Conservation (phyloP, 1,284 basidiomycete genomes). For the Cryptococcus maquisensis region DNA sequence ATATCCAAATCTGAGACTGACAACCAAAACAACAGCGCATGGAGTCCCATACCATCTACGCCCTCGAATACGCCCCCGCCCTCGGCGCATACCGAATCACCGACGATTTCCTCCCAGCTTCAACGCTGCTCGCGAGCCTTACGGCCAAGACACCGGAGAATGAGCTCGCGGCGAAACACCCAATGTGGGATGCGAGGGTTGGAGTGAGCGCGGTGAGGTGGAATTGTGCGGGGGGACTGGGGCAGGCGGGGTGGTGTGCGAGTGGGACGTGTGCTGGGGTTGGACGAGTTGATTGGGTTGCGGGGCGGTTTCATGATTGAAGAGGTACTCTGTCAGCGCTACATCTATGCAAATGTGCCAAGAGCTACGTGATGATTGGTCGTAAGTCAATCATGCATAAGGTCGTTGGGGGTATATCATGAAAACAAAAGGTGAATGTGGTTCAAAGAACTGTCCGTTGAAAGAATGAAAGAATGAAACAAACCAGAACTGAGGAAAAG, state of each 20-base stretch:
- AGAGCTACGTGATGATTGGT: background rate
- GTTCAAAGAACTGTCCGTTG: background rate
- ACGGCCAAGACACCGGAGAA: background rate
- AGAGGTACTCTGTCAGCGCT: background rate
- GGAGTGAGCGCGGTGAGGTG: constrained; percentile 71
- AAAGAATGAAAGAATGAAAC: background rate
- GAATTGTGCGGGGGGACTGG: constrained; percentile 70
- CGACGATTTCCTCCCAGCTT: constrained; percentile 70
- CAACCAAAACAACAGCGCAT: constrained; percentile 56
- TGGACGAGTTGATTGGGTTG: constrained; percentile 72
- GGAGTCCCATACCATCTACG: constrained; percentile 71
- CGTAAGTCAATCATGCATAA: constrained; percentile 1
- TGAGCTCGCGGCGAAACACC: constrained; percentile 14
- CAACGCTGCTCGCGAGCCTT: background rate
- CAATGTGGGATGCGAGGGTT: constrained; percentile 68
- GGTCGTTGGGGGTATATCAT: background rate
- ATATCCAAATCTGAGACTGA: background rate
- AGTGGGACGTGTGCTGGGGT: constrained; percentile 76
- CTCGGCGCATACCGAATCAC: constrained; percentile 73
- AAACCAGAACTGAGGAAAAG: background rate
- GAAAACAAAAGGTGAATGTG: background rate
- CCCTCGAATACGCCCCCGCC: constrained; percentile 75
- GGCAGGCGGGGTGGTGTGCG: constrained; percentile 63
- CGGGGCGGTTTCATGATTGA: constrained; percentile 50
- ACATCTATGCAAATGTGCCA: background rate